Base-by-base conservation (phyloP, 306 rosid genomes). In the Senna tora region DNA sequence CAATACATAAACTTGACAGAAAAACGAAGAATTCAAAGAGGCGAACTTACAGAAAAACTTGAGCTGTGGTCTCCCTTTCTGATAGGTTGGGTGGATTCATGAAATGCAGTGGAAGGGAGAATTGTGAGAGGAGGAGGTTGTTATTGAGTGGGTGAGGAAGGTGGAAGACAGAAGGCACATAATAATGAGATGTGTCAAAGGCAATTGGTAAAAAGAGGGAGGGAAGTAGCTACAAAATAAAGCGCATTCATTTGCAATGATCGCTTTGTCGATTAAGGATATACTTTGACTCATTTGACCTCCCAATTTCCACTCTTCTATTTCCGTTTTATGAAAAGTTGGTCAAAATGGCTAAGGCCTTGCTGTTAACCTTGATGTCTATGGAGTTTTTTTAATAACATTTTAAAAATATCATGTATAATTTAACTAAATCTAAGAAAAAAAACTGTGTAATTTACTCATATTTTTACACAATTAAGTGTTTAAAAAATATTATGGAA, bases 191-290 rank as follows among this genome's bases (percentile, higher is more conserved):
- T 45, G 72, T 78, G 74, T 84, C 83, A 79, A 89, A 89, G 75
- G 91, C 86, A 73, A 49, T 67, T 52, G 85, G 87, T 71, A 39
- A 84, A 87, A 79, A 71, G 77, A 70, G 51, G 85, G 97, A 85
- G 97, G 98, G 98, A 91, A 84, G 75, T 77, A 74, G 12, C 81
- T 91, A 81, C 93, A 86, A 94, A 91, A 73, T 89, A 91, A 91
- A 94, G 96, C 50, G 68, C 71, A 68, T 84, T 78, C 66, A 34
- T 77, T 85, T 77, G 84, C 88, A 66, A 58, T 75, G n/a, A n/a
- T 32, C 73, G 51, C 88, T 87, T 84, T 90, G 77, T 86, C 62
- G 75, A 66, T 45, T 36, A 85, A 84, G 73, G 71, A 54, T 61
- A 65, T 72, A 65, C 47, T 69, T 64, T 55, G 71, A 77, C 74